Conservation (phyloP, 1,284 basidiomycete genomes). For the Fomitopsis pinicola region DNA sequence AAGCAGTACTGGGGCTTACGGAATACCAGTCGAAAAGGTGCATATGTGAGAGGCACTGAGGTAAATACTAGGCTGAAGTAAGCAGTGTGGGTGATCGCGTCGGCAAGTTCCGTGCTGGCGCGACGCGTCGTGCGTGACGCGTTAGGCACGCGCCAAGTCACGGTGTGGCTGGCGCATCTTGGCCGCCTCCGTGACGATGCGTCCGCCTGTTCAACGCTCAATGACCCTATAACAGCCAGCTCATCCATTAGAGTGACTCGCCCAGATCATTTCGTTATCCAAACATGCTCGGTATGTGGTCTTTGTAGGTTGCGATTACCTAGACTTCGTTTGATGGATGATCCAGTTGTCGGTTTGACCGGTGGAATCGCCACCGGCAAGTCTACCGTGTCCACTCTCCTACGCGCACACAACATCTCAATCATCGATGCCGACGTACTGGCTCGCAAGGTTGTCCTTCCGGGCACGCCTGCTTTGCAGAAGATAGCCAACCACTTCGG, state of each 20-base stretch:
- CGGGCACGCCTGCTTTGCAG: constrained; percentile 73
- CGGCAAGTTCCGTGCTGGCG: no score
- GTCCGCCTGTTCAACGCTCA: no score
- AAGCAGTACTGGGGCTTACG: no score
- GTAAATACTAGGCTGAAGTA: no score
- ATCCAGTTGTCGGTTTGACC: constrained; percentile 89
- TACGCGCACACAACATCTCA: constrained; percentile 66
- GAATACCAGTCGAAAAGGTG: no score
- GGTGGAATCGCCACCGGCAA: constrained; percentile 98
- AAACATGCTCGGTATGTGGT: constrained; percentile 5
- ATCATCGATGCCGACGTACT: constrained; percentile 92
- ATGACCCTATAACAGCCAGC: no score
- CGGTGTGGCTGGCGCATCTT: no score
- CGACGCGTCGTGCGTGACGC: no score
- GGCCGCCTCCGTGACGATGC: no score
- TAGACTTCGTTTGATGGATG: neutral
- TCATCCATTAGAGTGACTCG: neutral
- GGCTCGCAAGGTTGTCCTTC: constrained; percentile 84
- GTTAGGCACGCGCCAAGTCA: no score
- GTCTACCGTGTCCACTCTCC: constrained; percentile 82
- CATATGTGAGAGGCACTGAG: no score
- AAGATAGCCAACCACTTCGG: constrained; percentile 77
- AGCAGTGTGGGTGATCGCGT: no score
- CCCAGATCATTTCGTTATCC: neutral
- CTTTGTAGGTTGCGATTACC: neutral